These are phyloP conservation scores for Claviceps purpurea DNA, from an alignment of 2,329 filamentous ascomycete species.

Conservation along the genomic window DNA sequence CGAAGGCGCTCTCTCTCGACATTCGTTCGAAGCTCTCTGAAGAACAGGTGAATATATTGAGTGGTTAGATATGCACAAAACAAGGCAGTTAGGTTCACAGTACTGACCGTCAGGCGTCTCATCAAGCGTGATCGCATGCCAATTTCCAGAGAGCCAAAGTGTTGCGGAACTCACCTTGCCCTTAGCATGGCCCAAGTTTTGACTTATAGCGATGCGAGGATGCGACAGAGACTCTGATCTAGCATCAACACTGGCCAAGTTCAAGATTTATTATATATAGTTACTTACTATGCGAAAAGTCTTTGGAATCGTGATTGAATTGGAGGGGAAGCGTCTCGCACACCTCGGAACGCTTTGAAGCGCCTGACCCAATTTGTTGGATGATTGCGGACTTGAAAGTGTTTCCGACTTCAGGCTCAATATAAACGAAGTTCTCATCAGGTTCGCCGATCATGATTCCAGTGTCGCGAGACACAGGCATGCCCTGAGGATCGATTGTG, in stretches of 20 bases:
- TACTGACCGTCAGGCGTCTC: constrained; percentile 11
- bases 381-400: constrained; percentile 6
- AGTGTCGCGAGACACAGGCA: constrained; percentile 5
- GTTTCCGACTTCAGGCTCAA: constrained; percentile 9
- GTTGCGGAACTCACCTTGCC: constrained; percentile 7
- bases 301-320: constrained; percentile 6
- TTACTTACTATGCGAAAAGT: constrained; percentile 5
- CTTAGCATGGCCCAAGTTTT: constrained; percentile 4
- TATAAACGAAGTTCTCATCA: constrained; percentile 5
- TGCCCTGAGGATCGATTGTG: constrained; percentile 2
- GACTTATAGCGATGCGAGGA: constrained; percentile 8
- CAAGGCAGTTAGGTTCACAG: background rate
- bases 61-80: background rate
- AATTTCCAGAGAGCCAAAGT: constrained; percentile 12
- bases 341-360: background rate
- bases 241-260: too few relatives aligned
- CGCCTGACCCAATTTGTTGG: constrained; percentile 4
- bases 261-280: background rate
- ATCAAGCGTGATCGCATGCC: constrained; percentile 11
- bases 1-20: constrained; percentile 9
- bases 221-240: background rate
- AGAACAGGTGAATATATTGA: background rate
- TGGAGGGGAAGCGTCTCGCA: constrained; percentile 5
- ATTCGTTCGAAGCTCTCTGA: constrained; percentile 9
- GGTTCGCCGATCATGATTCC: constrained; percentile 8